phyloP scores from a whole-genome alignment of 495 filamentous ascomycete genomes.

The Xylaria sp. region DNA sequence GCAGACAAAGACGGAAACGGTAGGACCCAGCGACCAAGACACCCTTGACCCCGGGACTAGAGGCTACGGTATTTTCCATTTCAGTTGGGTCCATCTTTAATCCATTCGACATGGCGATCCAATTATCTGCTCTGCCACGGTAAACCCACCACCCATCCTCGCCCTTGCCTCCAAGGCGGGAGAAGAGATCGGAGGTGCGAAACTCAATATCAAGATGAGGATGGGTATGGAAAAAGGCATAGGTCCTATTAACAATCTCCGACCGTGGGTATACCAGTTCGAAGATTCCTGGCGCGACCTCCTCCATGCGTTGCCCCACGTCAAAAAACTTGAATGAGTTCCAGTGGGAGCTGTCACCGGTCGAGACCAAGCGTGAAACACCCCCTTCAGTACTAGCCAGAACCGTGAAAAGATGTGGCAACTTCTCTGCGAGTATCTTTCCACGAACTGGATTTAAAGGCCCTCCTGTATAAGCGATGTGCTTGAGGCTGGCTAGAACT shows the following conservation, averaged over 20 bases:
- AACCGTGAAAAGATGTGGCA: slow-evolving; percentile 34
- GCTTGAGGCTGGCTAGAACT: slow-evolving; percentile 29
- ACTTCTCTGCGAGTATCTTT: slow-evolving; percentile 28
- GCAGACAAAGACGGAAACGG: slow-evolving; percentile 50
- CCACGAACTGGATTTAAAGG: slow-evolving; percentile 36
- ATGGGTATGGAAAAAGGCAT: slow-evolving; percentile 48
- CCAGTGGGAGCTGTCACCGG: slow-evolving; percentile 30
- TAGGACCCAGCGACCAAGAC: slow-evolving; percentile 54
- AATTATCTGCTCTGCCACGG: slow-evolving; percentile 56
- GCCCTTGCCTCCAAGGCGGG: slow-evolving; percentile 43
- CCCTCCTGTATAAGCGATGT: slow-evolving; percentile 33
- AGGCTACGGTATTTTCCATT: slow-evolving; percentile 49
- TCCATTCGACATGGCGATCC: slow-evolving; percentile 62
- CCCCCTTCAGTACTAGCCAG: slow-evolving; percentile 36
- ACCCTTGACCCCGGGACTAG: slow-evolving; percentile 46
- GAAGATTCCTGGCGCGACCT: slow-evolving; percentile 32
- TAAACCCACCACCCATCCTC: slow-evolving; percentile 53
- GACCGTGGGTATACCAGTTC: slow-evolving; percentile 35
- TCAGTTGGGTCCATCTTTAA: slow-evolving; percentile 61
- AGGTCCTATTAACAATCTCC: slow-evolving; percentile 26
- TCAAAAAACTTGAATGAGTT: slow-evolving; percentile 35
- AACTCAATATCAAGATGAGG: slow-evolving; percentile 50
- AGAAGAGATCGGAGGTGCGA: slow-evolving; percentile 58
- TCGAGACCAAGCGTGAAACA: slow-evolving; percentile 24
- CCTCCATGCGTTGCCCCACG: slow-evolving; percentile 38